Percentiles rank a stretch among this genome's conserved stretches.
phyloP scores from a whole-genome alignment of 225 moss, liverwort and hornwort species.

The Sphagnum contortum region DNA sequence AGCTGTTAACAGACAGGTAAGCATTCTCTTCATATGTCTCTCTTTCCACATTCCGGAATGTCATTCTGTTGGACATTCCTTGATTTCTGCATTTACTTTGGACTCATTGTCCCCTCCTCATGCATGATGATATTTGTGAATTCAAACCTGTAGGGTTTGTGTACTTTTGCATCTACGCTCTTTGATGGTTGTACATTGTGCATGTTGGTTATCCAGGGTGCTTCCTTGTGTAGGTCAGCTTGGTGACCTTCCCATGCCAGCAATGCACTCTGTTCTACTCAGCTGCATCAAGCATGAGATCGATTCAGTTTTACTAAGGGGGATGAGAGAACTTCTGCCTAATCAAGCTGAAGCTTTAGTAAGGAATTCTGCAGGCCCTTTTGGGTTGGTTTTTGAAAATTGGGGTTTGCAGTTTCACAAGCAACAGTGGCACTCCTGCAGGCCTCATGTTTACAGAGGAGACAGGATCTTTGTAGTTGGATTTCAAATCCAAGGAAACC shows the following conservation, averaged over 20 bases:
- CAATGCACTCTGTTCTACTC: constrained; percentile 25
- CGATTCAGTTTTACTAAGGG: constrained; percentile 16
- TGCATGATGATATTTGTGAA: neutral
- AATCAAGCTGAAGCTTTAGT: constrained; percentile 21
- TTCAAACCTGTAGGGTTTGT: neutral
- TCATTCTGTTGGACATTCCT: neutral
- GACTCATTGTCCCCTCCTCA: too few species aligned
- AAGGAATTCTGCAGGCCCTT: constrained; percentile 5
- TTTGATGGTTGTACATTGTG: neutral
- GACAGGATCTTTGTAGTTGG: too few species aligned
- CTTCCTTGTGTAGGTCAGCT: constrained; percentile 11
- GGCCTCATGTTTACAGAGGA: too few species aligned
- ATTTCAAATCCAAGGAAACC: too few species aligned
- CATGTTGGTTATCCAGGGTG: constrained; percentile 19
- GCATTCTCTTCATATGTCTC: neutral
- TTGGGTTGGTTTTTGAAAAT: neutral
- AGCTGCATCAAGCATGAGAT: constrained; percentile 29
- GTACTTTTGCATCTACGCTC: neutral
- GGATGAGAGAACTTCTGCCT: constrained; percentile 11
- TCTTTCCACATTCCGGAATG: neutral
- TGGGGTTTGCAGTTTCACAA: neutral
- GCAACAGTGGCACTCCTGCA: neutral
- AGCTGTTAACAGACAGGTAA: constrained; percentile 28
- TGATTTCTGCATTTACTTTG: too few species aligned
- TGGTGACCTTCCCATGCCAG: constrained; percentile 17